phyloP scores from a whole-genome alignment of 352 stramenopile genomes.

The Pythium apleroticum region DNA sequence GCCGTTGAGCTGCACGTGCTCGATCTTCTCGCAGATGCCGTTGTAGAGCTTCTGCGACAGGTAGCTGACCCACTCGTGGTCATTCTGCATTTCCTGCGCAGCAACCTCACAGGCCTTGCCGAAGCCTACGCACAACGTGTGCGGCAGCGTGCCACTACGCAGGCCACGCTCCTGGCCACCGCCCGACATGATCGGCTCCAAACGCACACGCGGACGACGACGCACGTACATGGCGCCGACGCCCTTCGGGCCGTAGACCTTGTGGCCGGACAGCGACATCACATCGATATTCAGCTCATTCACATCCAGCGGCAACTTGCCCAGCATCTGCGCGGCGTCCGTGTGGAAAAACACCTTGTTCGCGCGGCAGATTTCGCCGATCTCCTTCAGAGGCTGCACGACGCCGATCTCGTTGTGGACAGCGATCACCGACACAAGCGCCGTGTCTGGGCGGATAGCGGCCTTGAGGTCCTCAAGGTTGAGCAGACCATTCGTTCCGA shows the following conservation, averaged over 20 bases:
- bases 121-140: conserved; percentile 85
- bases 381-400: conserved; percentile 96
- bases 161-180: conserved; percentile 98
- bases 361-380: conserved; percentile 92
- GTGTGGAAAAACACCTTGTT: conserved; percentile 98
- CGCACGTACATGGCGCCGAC: conserved; percentile 98
- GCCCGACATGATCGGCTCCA: conserved; percentile 97
- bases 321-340: conserved; percentile 98
- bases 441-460: conserved; percentile 95
- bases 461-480: conserved; percentile 94
- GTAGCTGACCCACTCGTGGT: conserved; percentile 93
- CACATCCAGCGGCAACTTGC: conserved; percentile 97
- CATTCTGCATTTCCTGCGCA: conserved; percentile 94
- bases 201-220: conserved; percentile 93
- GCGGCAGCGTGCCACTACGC: conserved; percentile 87
- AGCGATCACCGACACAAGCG: conserved; percentile 97
- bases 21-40: conserved; percentile 71
- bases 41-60: conserved; percentile 95
- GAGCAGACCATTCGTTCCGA: conserved; percentile 92
- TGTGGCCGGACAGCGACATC: conserved; percentile 98
- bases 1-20: conserved; percentile 97
- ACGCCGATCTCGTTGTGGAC: conserved; percentile 99
- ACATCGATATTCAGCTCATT: conserved; percentile 98
- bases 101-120: conserved; percentile 93
- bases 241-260: conserved; percentile 99